Base-by-base conservation (phyloP, 768 basidiomycete species). In the Termitomyces sp. region DNA sequence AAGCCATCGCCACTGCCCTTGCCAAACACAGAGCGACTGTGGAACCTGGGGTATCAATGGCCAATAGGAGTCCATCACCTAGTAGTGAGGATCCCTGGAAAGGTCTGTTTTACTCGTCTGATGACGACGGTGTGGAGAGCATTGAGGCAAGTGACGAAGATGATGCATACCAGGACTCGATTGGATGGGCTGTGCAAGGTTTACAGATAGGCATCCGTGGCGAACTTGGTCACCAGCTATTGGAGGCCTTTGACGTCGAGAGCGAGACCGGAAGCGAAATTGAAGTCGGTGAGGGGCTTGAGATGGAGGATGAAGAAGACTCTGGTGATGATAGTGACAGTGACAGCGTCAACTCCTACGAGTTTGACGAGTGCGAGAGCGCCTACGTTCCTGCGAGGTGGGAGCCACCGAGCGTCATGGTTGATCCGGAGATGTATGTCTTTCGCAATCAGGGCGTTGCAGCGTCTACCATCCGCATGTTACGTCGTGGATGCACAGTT, bases 401-500 rank as follows among this genome's bases (percentile, higher is more conserved):
- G 86, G 79, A 80, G 55, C 87, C 86, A 3, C 84, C 86, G 0
- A 66, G 54, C 32, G 68, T 74, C 47, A 39, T 62, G 48, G 63
- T 80, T 19, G 59, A 67, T 52, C 54, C 59, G 7, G 49, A 52
- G 12, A 45, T 39, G 23, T 53, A 53, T 5, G 56, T 71, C 52
- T 67, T 67, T 21, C 67, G 69, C 14, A 71, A 75, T 50, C 49
- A 56, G 17, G 61, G 54, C 9, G 42, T 69, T 23, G 45, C 57
- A 30, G 45, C 44, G 9, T 62, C 60, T 6, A 43, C 62, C 3
- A 55, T 71, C 39, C 68, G 64, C 37, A 67, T 87, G 62, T 74
- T 84, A 35, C 79, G 80, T 16, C 80, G 86, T 14, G 86, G 86
- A 5, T 85, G 79, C 47, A 79, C 82, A 1, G 58, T 74, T 48